phyloP scores from a whole-genome alignment of 1,139 yeast species.

The Candida sp. region DNA sequence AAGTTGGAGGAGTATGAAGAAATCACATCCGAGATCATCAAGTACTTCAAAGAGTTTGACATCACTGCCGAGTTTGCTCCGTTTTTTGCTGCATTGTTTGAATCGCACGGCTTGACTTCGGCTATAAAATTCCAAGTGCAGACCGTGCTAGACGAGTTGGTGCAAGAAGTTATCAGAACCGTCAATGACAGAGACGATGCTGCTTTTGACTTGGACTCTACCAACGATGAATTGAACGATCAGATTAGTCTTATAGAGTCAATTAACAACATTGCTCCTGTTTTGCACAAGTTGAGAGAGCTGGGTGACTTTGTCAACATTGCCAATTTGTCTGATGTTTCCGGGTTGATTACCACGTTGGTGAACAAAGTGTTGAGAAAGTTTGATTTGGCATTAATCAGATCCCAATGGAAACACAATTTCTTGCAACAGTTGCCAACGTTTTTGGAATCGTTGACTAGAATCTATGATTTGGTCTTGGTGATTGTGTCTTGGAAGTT shows the following conservation, averaged over 20 bases:
- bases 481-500: slow-evolving; percentile 37
- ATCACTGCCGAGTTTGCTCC: slow-evolving; percentile 17
- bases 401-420: slow-evolving; percentile 24
- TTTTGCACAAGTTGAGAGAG: slow-evolving; percentile 28
- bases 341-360: slow-evolving; percentile 14
- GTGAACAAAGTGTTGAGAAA: slow-evolving; percentile 20
- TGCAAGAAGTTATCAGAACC: slow-evolving; percentile 8
- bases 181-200: slow-evolving; percentile 8
- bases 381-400: slow-evolving; percentile 22
- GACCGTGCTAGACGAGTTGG: slow-evolving; percentile 25
- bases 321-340: slow-evolving; percentile 13
- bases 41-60: slow-evolving; percentile 26
- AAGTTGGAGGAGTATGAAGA: slow-evolving; percentile 29
- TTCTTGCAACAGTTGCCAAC: slow-evolving; percentile 20
- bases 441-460: slow-evolving; percentile 20
- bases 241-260: slow-evolving; percentile 22
- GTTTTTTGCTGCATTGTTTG: slow-evolving; percentile 18
- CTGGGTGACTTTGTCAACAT: slow-evolving; percentile 27
- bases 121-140: slow-evolving; percentile 28
- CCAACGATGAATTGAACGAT: slow-evolving; percentile 4
- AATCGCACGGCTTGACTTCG: slow-evolving; percentile 20
- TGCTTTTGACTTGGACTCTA: slow-evolving; percentile 1
- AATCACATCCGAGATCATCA: slow-evolving; percentile 27
- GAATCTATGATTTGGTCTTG: slow-evolving; percentile 28
- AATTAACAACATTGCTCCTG: slow-evolving; percentile 19